These are phyloP conservation scores for Austroboletus niveus DNA, from an alignment of 1,284 basidiomycete genomes.

Conservation along the genomic window DNA sequence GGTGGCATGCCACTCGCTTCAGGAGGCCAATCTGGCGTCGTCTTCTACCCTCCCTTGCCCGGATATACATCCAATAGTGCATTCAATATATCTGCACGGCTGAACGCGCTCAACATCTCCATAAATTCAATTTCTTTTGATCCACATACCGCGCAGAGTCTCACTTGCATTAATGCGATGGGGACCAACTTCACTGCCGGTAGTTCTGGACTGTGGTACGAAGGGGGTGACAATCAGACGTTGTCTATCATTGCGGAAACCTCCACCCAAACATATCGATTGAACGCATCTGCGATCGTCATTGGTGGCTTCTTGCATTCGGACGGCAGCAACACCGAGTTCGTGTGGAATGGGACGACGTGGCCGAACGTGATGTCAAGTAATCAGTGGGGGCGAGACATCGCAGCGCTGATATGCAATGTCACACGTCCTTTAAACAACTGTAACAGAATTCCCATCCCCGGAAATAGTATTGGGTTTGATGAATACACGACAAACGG, in stretches of 20 bases:
- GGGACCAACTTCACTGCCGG: not conserved
- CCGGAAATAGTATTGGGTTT: no score
- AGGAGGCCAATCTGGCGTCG: not conserved
- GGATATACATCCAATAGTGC: no score
- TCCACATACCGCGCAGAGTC: constrained; percentile 1
- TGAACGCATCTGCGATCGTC: no score
- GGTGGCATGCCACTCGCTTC: not conserved
- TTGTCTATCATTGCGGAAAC: not conserved
- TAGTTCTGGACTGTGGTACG: not conserved
- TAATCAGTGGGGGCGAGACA: not conserved
- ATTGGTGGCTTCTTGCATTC: no score
- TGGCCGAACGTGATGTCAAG: constrained; percentile 3
- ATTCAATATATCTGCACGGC: not conserved
- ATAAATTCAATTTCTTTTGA: not conserved
- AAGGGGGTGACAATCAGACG: not conserved
- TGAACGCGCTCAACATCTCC: constrained; percentile 4
- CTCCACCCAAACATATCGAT: no score
- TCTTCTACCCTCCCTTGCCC: not conserved
- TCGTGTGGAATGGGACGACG: not conserved
- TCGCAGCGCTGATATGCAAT: constrained; percentile 2
- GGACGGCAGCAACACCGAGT: no score
- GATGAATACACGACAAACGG: no score
- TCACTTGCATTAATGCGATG: constrained; percentile 1
- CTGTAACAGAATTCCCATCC: no score
- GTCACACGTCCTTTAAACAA: not conserved